These are phyloP conservation scores for Ogataea nonfermentans DNA, from an alignment of 805 yeast genomes.

Conservation along the genomic window DNA sequence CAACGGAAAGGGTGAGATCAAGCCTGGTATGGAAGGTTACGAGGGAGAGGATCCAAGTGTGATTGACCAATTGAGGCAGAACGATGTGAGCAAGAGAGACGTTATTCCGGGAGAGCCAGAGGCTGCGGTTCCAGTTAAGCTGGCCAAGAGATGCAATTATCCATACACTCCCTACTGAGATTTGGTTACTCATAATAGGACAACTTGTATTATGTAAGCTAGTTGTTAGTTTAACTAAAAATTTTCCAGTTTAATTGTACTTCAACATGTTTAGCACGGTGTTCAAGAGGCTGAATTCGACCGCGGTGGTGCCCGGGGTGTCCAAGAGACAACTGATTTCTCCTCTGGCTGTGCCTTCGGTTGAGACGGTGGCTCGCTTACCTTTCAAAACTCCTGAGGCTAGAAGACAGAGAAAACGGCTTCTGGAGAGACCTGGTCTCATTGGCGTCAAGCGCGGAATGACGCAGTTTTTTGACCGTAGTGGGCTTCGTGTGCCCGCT, in stretches of 20 bases:
- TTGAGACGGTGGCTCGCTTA: slow-evolving; percentile 46
- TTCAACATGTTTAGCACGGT: slow-evolving; percentile 6
- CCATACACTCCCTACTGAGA: slow-evolving; percentile 24
- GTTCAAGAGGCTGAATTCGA: slow-evolving; percentile 35
- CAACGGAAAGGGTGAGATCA: slow-evolving; percentile 37
- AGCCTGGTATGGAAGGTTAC: slow-evolving; percentile 30
- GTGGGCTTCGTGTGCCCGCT: slow-evolving; percentile 72
- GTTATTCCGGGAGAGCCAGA: slow-evolving; percentile 11
- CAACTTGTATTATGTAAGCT: slow-evolving; percentile 8
- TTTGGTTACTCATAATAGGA: not conserved
- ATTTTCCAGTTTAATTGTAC: slow-evolving; percentile 1
- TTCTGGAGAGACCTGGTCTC: slow-evolving; percentile 79
- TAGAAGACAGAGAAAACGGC: slow-evolving; percentile 67
- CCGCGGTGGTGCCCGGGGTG: slow-evolving; percentile 28
- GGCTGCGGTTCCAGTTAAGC: slow-evolving; percentile 9
- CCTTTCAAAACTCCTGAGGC: slow-evolving; percentile 66
- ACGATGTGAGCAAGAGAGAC: slow-evolving; percentile 18
- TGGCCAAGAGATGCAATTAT: slow-evolving; percentile 24
- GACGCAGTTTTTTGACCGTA: slow-evolving; percentile 75
- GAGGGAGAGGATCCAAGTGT: slow-evolving; percentile 26
- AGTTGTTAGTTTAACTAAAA: not conserved
- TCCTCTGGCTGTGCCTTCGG: slow-evolving; percentile 49
- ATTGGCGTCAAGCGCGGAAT: slow-evolving; percentile 85
- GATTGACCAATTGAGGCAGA: slow-evolving; percentile 17
- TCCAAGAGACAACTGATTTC: slow-evolving; percentile 35